Evolutionary conservation across 2,329 filamentous ascomycete species (phyloP).

Genomic region (Gnomoniopsis sp.): DNA sequence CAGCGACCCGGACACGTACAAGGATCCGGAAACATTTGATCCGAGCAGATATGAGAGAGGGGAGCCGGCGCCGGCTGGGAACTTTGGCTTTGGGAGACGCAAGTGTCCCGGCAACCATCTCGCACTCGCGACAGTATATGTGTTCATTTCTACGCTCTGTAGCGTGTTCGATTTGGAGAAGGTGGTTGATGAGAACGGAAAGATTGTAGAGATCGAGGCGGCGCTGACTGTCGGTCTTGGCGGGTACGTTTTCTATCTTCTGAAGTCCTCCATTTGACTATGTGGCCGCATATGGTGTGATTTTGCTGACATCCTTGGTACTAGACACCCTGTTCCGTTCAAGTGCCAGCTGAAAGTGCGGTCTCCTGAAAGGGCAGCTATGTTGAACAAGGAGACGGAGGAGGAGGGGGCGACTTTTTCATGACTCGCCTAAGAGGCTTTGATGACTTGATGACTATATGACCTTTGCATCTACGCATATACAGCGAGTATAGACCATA

Average conservation of each 20-base stretch:
- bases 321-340: slow-evolving; percentile 21
- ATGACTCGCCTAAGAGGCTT: not conserved
- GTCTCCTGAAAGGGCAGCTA: slow-evolving; percentile 5
- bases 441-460: not conserved
- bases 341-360: slow-evolving; percentile 18
- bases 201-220: slow-evolving; percentile 19
- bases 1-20: slow-evolving; percentile 37
- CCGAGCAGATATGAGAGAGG: slow-evolving; percentile 44
- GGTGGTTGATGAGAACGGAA: slow-evolving; percentile 19
- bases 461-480: not conserved
- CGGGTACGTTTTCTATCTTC: slow-evolving; percentile 11
- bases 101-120: slow-evolving; percentile 30
- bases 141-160: slow-evolving; percentile 35
- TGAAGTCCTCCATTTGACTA: not conserved
- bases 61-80: slow-evolving; percentile 43
- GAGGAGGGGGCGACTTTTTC: not conserved
- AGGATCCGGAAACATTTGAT: slow-evolving; percentile 39
- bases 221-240: slow-evolving; percentile 22
- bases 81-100: slow-evolving; percentile 51
- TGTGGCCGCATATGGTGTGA: not conserved
- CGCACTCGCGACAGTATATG: slow-evolving; percentile 29
- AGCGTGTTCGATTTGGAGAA: slow-evolving; percentile 17
- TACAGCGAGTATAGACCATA: slow-evolving; percentile 8
- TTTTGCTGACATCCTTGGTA: not conserved
- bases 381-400: not conserved